Evolutionary conservation across 352 stramenopile species (phyloP).

Genomic region (Pythium utonaiense): DNA sequence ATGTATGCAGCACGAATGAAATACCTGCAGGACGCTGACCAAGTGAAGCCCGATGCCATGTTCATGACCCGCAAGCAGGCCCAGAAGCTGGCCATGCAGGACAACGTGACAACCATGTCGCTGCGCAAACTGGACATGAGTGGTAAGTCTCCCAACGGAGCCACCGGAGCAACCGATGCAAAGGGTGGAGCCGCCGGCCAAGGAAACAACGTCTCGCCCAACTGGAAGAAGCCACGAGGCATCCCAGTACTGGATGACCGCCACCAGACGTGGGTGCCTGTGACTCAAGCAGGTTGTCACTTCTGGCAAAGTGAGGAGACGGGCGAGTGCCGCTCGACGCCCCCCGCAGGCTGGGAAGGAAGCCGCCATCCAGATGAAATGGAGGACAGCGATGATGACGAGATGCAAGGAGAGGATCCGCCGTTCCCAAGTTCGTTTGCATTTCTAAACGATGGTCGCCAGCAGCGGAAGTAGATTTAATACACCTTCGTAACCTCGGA

Average conservation of each 20-base stretch:
- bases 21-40: conserved; percentile 54
- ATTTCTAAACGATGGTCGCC: conserved; percentile 44
- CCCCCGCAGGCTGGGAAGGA: conserved; percentile 17
- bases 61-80: conserved; percentile 80
- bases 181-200: neutral
- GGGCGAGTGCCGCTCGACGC: conserved; percentile 39
- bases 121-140: conserved; percentile 44
- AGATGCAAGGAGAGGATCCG: conserved; percentile 23
- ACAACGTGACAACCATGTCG: conserved; percentile 31
- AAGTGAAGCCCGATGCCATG: conserved; percentile 46
- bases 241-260: conserved; percentile 22
- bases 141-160: conserved; percentile 4
- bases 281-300: conserved; percentile 70
- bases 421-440: conserved; percentile 66
- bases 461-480: conserved; percentile 22
- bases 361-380: conserved; percentile 9
- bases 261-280: conserved; percentile 47
- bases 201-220: neutral
- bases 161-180: neutral
- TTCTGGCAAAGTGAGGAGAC: conserved; percentile 77
- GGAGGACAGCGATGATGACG: conserved; percentile 2
- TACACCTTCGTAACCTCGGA: conserved; percentile 84
- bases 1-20: conserved; percentile 81
- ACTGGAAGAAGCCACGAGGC: conserved; percentile 38
- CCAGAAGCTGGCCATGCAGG: conserved; percentile 58